Evolutionary conservation across 768 basidiomycete species (phyloP).

Genomic region (Favolaschia claudopus): DNA sequence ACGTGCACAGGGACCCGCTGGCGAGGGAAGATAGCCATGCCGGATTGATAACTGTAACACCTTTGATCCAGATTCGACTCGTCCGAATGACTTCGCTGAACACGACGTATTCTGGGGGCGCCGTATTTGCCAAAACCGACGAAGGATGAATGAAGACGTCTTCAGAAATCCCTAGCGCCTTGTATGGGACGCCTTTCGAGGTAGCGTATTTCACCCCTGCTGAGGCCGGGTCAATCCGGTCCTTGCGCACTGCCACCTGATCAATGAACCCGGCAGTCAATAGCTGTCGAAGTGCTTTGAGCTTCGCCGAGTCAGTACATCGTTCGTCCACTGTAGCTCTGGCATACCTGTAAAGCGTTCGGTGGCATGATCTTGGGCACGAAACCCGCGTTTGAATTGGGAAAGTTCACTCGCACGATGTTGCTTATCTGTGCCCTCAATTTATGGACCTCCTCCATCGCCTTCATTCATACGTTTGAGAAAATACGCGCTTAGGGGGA

Average conservation of each 20-base stretch:
- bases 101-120: constrained; percentile 88
- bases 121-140: constrained; percentile 70
- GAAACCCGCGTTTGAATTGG: constrained; percentile 66
- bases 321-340: not conserved
- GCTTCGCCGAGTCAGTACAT: constrained; percentile 37
- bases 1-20: constrained; percentile 82
- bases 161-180: constrained; percentile 78
- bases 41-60: constrained; percentile 86
- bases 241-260: constrained; percentile 92
- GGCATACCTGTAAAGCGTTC: constrained; percentile 71
- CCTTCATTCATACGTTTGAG: constrained; percentile 51
- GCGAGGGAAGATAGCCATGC: constrained; percentile 88
- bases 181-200: constrained; percentile 83
- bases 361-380: constrained; percentile 78
- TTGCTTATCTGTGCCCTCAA: constrained; percentile 86
- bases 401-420: constrained; percentile 84
- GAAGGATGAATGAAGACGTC: constrained; percentile 94
- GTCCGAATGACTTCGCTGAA: constrained; percentile 86
- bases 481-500: not conserved
- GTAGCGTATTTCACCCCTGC: constrained; percentile 76
- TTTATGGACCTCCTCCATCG: constrained; percentile 99
- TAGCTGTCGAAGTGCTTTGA: constrained; percentile 90
- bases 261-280: constrained; percentile 92
- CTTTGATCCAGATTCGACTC: constrained; percentile 79
- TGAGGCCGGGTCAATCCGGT: constrained; percentile 67